Base-by-base conservation (phyloP, 2,329 filamentous ascomycete species). In the Fusarium torreyae region DNA sequence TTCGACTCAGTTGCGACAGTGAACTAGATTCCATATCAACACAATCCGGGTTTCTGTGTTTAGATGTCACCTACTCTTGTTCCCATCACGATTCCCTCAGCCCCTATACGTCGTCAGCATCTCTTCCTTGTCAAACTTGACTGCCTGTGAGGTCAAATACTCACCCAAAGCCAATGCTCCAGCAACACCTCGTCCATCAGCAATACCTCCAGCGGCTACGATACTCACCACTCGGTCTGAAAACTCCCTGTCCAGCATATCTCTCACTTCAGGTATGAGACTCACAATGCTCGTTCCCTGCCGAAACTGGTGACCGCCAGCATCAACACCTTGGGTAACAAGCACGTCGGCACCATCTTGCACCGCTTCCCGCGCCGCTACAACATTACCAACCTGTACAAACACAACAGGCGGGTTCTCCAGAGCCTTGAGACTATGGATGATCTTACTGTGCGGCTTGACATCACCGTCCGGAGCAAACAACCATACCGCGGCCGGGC, bases 401-500 rank as follows among this genome's bases (percentile, higher is more conserved):
- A 89, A 88, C 9, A 90, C 83, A 60, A 82, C 81, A 67, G 86
- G 80, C 40, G 72, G 78, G 7, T 68, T 51, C 6, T 72, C 69
- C 15, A 77, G 57, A 6, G 18, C 48, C 59, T 78, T 79, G 31
- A 83, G 63, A 4, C 76, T 76, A 48, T 72, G 63, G 36, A 85
- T 77, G 43, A 85, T 80, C 51, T 57, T 71, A 8, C 59, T 68
- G 54, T 82, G 78, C 13, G 81, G 79, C 17, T 81, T 78, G 20
- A 80, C 74, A 17, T 82, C 75, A 7, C 81, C 79, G 33, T 81
- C 78, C 3, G 89, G 88, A 4, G 89, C 90, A 72, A 92, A 92
- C 46, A 92, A 83, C 90, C 90, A 92, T 10, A 90, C 81, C 1
- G 88, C 89, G 4, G 84, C 85, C 3, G 89, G 89, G 0, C 77